Percentiles rank a stretch among this genome's conserved stretches.
phyloP scores from a whole-genome alignment of 129 eudicot species.

The Mikania micrantha region DNA sequence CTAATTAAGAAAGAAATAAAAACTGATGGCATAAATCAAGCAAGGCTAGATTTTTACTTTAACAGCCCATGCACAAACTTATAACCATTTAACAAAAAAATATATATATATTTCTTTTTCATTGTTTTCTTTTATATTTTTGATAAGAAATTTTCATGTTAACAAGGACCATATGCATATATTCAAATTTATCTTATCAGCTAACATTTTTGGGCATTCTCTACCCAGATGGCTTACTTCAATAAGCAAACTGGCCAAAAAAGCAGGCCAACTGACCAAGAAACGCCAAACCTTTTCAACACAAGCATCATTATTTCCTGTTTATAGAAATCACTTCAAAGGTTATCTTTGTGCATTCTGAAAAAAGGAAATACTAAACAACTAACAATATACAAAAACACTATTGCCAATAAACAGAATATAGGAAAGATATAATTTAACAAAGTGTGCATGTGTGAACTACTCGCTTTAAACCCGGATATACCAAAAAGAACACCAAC shows the following conservation, averaged over 20 bases:
- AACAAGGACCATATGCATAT: constrained; percentile 1
- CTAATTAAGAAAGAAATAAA: too few species aligned
- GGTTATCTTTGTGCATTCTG: background rate
- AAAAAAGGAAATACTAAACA: background rate
- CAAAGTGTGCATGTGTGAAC: background rate
- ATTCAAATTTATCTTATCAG: background rate
- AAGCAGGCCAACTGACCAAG: background rate
- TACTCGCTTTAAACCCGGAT: background rate
- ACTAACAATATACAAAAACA: background rate
- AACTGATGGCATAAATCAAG: too few species aligned
- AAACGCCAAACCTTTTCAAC: constrained; percentile 1
- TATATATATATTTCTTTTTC: background rate
- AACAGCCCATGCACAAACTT: background rate
- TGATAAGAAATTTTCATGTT: background rate
- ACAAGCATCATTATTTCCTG: background rate
- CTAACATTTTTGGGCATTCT: background rate
- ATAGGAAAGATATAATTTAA: background rate
- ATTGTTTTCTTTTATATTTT: background rate
- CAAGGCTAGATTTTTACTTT: too few species aligned
- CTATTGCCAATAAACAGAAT: background rate
- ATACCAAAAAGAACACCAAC: background rate
- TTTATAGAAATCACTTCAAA: background rate
- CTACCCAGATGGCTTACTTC: background rate
- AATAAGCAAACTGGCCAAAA: background rate
- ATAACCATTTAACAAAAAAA: background rate